Conservation (phyloP, 2,329 filamentous ascomycete species). For the Pezizomycotina sp. region DNA sequence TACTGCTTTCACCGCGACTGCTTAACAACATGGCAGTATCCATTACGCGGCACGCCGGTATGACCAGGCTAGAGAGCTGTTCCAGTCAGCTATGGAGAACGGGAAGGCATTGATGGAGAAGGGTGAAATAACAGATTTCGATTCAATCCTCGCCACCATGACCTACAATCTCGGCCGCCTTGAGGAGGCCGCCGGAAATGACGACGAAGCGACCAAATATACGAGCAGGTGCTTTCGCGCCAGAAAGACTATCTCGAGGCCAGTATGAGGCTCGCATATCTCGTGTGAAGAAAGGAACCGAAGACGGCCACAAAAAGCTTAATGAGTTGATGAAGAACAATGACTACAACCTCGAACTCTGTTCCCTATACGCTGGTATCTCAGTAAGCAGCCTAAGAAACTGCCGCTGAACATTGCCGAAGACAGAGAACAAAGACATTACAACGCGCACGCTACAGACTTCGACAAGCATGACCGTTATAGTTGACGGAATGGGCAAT, state of each 20-base stretch:
- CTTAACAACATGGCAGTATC: slow-evolving; percentile 98
- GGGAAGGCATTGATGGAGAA: slow-evolving; percentile 63
- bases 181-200: slow-evolving; percentile 69
- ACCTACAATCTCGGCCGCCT: slow-evolving; percentile 91
- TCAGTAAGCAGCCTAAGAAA: slow-evolving; percentile 72
- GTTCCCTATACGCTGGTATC: slow-evolving; percentile 86
- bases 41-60: slow-evolving; percentile 76
- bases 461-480: slow-evolving; percentile 98
- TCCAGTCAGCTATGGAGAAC: slow-evolving; percentile 77
- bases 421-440: slow-evolving; percentile 81
- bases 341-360: slow-evolving; percentile 73
- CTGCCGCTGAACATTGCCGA: slow-evolving; percentile 64
- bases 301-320: slow-evolving; percentile 73
- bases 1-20: slow-evolving; percentile 64
- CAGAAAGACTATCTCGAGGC: slow-evolving; percentile 90
- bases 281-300: slow-evolving; percentile 61
- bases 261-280: slow-evolving; percentile 72
- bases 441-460: slow-evolving; percentile 87
- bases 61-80: slow-evolving; percentile 64
- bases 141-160: slow-evolving; percentile 85
- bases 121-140: slow-evolving; percentile 62
- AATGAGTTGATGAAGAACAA: slow-evolving; percentile 73
- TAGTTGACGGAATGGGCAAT: slow-evolving; percentile 89
- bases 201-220: slow-evolving; percentile 70
- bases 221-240: slow-evolving; percentile 66